A percentile compares a stretch with the other conserved stretches of the same genome.
Evolutionary conservation across 23 red algal species (phyloP).

Genomic region (Gracilariopsis chorda): DNA sequence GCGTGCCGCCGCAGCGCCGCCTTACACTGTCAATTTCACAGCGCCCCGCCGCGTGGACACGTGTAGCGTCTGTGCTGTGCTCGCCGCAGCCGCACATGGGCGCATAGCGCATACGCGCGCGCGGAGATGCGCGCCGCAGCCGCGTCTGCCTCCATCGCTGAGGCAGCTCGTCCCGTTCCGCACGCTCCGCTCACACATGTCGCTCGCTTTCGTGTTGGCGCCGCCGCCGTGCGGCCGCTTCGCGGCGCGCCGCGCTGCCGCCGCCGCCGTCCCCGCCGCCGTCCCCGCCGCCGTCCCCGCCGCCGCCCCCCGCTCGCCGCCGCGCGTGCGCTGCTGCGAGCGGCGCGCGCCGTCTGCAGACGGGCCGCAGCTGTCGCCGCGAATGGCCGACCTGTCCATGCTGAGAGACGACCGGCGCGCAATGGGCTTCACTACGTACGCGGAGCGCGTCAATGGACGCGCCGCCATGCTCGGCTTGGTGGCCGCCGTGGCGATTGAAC

Average conservation of each 20-base stretch:
- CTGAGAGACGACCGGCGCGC: neutral
- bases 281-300: neutral
- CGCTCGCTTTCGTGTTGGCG: neutral
- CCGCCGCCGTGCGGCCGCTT: neutral
- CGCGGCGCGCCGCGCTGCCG: too few relatives aligned
- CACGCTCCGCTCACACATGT: neutral
- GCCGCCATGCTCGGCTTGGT: conserved; percentile 34
- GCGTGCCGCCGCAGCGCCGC: too few relatives aligned
- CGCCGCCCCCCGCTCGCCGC: too few relatives aligned
- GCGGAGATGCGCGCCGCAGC: neutral
- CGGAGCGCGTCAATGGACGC: conserved; percentile 13
- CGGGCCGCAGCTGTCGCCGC: too few relatives aligned
- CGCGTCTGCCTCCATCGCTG: neutral
- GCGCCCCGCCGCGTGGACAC: too few relatives aligned
- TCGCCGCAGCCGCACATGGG: neutral
- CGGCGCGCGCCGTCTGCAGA: neutral
- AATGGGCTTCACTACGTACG: neutral
- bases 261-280: neutral
- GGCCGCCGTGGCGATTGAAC: neutral
- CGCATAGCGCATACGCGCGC: neutral
- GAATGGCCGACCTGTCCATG: too few relatives aligned
- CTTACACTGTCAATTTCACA: too few relatives aligned
- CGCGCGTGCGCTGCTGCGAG: too few relatives aligned
- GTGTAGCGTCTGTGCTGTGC: too few relatives aligned
- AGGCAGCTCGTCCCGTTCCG: neutral